Conservation (phyloP, 208 protist genomes). For the Willaertia magna region DNA sequence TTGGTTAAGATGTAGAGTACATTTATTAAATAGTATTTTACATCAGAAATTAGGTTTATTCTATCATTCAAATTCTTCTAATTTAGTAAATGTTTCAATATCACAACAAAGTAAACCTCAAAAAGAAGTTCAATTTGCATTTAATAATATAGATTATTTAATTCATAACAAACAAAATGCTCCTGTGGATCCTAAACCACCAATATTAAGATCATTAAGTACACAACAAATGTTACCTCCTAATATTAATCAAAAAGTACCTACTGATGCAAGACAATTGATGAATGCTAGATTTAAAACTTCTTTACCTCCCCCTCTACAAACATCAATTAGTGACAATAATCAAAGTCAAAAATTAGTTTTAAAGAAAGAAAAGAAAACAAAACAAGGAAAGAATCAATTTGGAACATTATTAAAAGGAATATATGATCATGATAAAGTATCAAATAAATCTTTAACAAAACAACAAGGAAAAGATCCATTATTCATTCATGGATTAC, state of each 20-base stretch:
- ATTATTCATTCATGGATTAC: not conserved
- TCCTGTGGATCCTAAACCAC: not conserved
- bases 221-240: not conserved
- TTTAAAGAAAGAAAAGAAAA: not conserved
- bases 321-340: no score
- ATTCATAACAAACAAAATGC: not conserved
- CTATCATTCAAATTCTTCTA: constrained; percentile 8
- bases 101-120: not conserved
- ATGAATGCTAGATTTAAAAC: not conserved
- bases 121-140: not conserved
- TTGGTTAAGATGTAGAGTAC: constrained; percentile 11
- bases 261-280: not conserved
- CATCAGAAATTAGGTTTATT: constrained; percentile 34
- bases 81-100: not conserved
- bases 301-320: not conserved
- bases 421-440: not conserved
- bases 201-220: not conserved
- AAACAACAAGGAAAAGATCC: not conserved
- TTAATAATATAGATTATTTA: not conserved
- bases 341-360: not conserved
- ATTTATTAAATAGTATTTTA: constrained; percentile 20
- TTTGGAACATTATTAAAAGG: not conserved
- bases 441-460: not conserved
- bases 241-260: not conserved
- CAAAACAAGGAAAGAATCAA: not conserved